A percentile compares a stretch with the other conserved stretches of the same genome.
Conservation (phyloP, 179 eudicot genomes). For the Amaranthus tricolor region DNA sequence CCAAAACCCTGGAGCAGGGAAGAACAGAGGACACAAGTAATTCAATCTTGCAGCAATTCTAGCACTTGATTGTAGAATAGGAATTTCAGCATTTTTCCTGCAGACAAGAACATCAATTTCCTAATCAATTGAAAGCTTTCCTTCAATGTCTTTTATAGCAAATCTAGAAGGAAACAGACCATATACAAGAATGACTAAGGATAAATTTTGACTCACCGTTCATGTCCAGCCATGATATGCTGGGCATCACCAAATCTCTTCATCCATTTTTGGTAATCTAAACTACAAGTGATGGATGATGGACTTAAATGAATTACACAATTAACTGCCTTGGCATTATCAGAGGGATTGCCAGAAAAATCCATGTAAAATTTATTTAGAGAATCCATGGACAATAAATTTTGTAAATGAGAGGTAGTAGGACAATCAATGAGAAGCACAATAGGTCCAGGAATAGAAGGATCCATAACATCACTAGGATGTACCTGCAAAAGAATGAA, state of each 20-base stretch:
- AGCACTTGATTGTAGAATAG: constrained; percentile 79
- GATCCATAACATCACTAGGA: constrained; percentile 82
- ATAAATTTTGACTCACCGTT: constrained; percentile 43
- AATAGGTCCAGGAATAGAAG: constrained; percentile 85
- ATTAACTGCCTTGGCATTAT: constrained; percentile 51
- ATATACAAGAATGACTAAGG: constrained; percentile 1
- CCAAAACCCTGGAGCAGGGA: constrained; percentile 97
- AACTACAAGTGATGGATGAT: constrained; percentile 41
- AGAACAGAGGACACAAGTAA: constrained; percentile 82
- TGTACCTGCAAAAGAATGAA: constrained; percentile 55
- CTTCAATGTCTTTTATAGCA: not conserved
- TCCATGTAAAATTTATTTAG: constrained; percentile 53
- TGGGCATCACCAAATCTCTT: constrained; percentile 65
- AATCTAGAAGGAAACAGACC: not conserved
- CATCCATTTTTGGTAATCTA: constrained; percentile 79
- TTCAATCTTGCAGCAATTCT: constrained; percentile 85
- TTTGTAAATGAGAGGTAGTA: constrained; percentile 57
- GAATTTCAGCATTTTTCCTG: constrained; percentile 79
- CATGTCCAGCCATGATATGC: constrained; percentile 96
- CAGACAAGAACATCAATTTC: constrained; percentile 17
- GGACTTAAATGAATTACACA: constrained; percentile 90
- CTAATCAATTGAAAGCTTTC: not conserved
- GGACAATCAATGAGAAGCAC: constrained; percentile 93
- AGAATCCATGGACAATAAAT: constrained; percentile 47
- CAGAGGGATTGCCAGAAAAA: constrained; percentile 31